These are phyloP conservation scores for Amyloporia xantha DNA, from an alignment of 768 basidiomycete genomes.

Conservation along the genomic window DNA sequence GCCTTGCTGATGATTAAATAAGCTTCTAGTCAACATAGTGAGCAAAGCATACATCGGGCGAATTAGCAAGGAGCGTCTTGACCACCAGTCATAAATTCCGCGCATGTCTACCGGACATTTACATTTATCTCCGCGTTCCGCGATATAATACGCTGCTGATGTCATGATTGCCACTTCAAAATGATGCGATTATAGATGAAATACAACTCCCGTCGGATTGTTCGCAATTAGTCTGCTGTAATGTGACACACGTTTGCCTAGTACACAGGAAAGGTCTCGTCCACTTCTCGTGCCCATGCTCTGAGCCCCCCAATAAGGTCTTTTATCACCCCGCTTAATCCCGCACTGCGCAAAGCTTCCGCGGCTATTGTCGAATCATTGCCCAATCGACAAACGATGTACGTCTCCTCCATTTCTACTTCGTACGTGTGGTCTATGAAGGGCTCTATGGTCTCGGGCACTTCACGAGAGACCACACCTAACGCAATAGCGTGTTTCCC, in stretches of 20 bases:
- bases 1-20: neutral
- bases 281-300: conserved; percentile 74
- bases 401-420: conserved; percentile 24
- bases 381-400: conserved; percentile 79
- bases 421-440: neutral
- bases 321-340: conserved; percentile 33
- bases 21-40: conserved; percentile 64
- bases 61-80: conserved; percentile 43
- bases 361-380: conserved; percentile 93
- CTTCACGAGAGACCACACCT: too few species aligned
- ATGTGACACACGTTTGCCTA: too few species aligned
- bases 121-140: too few species aligned
- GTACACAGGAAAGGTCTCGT: conserved; percentile 76
- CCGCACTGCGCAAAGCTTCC: conserved; percentile 42
- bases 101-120: too few species aligned
- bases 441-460: too few species aligned
- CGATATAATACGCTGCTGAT: too few species aligned
- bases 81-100: neutral
- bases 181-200: too few species aligned
- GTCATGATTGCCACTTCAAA: too few species aligned
- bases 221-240: too few species aligned
- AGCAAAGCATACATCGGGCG: conserved; percentile 61
- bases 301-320: conserved; percentile 79
- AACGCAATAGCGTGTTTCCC: too few species aligned
- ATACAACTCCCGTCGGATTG: too few species aligned